A percentile compares a stretch with the other conserved stretches of the same genome.
Evolutionary conservation across 441 rosid genomes (phyloP).

Genomic region (Gossypium aridum): DNA sequence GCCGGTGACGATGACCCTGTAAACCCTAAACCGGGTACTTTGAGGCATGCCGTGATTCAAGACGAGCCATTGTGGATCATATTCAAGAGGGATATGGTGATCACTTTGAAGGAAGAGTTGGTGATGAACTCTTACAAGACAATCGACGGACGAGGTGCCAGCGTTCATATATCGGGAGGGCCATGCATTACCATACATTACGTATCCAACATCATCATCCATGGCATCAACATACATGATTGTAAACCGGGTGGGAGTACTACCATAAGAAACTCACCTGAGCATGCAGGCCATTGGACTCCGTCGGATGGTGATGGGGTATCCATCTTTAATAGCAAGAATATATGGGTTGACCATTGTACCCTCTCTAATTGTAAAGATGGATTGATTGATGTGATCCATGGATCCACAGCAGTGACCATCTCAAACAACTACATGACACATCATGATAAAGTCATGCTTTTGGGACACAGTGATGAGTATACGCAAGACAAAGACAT

Average conservation of each 20-base stretch:
- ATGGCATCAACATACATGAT: constrained; percentile 56
- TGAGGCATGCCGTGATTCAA: constrained; percentile 45
- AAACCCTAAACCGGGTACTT: constrained; percentile 40
- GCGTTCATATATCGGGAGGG: constrained; percentile 52
- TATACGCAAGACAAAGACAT: constrained; percentile 19
- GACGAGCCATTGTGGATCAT: constrained; percentile 56
- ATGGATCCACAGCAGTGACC: constrained; percentile 62
- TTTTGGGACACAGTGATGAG: constrained; percentile 53
- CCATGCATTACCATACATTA: constrained; percentile 52
- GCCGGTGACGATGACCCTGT: constrained; percentile 30
- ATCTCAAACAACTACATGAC: constrained; percentile 60
- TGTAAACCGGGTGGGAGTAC: constrained; percentile 37
- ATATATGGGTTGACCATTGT: constrained; percentile 60
- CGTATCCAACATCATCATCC: constrained; percentile 46
- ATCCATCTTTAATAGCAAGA: constrained; percentile 37
- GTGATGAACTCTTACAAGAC: constrained; percentile 54
- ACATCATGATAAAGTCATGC: constrained; percentile 58
- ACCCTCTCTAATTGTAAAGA: constrained; percentile 50
- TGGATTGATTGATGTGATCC: constrained; percentile 55
- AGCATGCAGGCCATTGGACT: constrained; percentile 32
- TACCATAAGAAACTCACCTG: constrained; percentile 32
- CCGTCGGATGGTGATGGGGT: constrained; percentile 52
- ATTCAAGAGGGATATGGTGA: constrained; percentile 60
- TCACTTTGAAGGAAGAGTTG: constrained; percentile 39
- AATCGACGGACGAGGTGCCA: constrained; percentile 53